Base-by-base conservation (phyloP, 495 filamentous ascomycete species). In the Daldinia vernicosa region DNA sequence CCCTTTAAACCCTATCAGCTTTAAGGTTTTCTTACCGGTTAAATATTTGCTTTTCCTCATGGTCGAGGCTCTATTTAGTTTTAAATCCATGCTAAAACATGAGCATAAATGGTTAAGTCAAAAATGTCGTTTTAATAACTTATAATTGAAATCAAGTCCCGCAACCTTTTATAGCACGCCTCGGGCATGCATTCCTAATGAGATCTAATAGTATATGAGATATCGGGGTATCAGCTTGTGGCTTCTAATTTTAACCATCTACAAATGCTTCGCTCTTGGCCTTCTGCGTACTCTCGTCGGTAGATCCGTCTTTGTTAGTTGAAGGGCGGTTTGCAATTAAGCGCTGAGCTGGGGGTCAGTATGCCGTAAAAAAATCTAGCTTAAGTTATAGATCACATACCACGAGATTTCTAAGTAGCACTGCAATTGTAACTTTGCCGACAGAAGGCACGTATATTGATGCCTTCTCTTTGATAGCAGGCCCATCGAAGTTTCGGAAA, bases 381-480 rank as follows among this genome's bases (percentile, higher is more conserved):
- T 17, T 14, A 1, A 24, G 43, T n/a, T 3, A 24, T 26, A n/a
- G 32, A n/a, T 43, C 28, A 85, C 91, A 75, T 82, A 95, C 93
- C 79, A 97, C 82, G 9, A 98, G 81, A 78, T 99, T 99, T 58
- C 95, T 83, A 69, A 98, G 83, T 65, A 99, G 80, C 15, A 98
- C 89, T 11, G 94, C 91, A 77, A 98, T 98, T 1, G 95, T 99
- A 27, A 99, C 95, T 82, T 98, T 99, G 59, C 95, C 95, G 74
- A 96, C 96, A 2, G 94, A 94, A 6, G 95, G 95, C 6, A 98
- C 94, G 67, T 96, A 99, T 74, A 99, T 94, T n/a, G 92, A 92
- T 2, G 95, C 95, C 81, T 92, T 94, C 75, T 96, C 91, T 81
- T 95, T 97, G 51, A 99, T 88, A 58, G 90, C 91, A 0, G 89